Base-by-base conservation (phyloP, 495 filamentous ascomycete genomes). In the Trichoderma gamsii region DNA sequence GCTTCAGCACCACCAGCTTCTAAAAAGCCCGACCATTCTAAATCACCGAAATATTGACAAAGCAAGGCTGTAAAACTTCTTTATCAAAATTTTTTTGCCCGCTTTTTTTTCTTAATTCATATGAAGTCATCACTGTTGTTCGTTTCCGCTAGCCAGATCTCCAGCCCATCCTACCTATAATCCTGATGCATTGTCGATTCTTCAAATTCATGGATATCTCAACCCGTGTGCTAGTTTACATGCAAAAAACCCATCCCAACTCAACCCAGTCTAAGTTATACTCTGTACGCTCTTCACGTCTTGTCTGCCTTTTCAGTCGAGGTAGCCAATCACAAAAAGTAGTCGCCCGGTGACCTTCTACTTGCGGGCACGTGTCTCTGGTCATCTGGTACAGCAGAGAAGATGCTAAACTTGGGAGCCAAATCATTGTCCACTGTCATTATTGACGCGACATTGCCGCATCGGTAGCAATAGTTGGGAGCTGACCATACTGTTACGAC, bases 401-500 rank as follows among this genome's bases (percentile, higher is more conserved):
- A 99, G 68, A 99, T 93, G 77, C 89, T 93, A 81, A 98, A 99
- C 67, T 88, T 88, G 8, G 93, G 92, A 43, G 91, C 85, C 25
- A 96, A 82, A 71, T 96, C 89, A 68, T 91, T 90, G 41, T 87
- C 87, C 52, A 99, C 87, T 67, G 93, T 94, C 89, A 97, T 98
- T 73, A 99, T 97, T 16, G 91, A 96, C 13, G 95, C 95, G 44
- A 99, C 88, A 72, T 99, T 99, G 65, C 95, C 95, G 73, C 95
- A 99, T 27, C 95, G 87, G 79, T 99, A 99, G 79, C 95, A 99
- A 77, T 99, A 99, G 76, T 99, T 99, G 3, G 95, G 95, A 64
- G 95, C 95, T 13, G 88, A 92, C 95, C 95, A 97, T 61, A 99
- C 94, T 0, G 95, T 99, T 4, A 99, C 95, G 68, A 99, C 97